Base-by-base conservation (phyloP, 2,329 filamentous ascomycete genomes). In the Dothideomycetes sp. region DNA sequence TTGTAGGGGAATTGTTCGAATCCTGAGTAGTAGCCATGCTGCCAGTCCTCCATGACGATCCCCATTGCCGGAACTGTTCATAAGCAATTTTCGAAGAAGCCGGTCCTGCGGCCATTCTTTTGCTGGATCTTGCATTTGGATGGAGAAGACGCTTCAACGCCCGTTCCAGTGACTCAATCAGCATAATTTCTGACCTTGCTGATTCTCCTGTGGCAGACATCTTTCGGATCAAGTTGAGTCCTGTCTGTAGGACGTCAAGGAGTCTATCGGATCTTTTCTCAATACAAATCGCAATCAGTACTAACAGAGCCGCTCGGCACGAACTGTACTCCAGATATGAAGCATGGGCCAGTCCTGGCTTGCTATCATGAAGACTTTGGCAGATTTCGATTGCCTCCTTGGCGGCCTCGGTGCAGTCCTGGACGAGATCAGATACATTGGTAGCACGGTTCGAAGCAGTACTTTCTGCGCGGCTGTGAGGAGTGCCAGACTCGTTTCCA, bases 311-410 rank as follows among this genome's bases (percentile, higher is more conserved):
- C 3, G 57, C 58, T 10, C 59, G 52, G 35, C 59, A 62, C 3
- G 56, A 55, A 38, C 56, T 61, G 44, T 56, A 62, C 25, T 62
- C 59, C 16, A 55, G 53, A 29, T 61, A 62, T 1, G 56, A 60
- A 1, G 57, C 52, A 36, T 56, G 48, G 2, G 58, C 56, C 0
- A 62, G 48, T 1, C 58, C 57, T 2, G 50, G 35, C n/a, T n/a
- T n/a, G 1, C 49, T 47, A 15, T 50, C 46, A 10, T 48, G 53
- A 5, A 62, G 34, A 10, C 25, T 25, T 7, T 52, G 47, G 22
- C 53, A 57, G 13, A 57, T 44, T 2, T 45, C 45, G 20, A 61
- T 41, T 4, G 53, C 53, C 11, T 54, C 50, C 12, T 47, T 47
- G 4, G 57, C 56, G 3, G 53, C 51, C 25, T 51, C 33, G 11